Evolutionary conservation across 441 rosid genomes (phyloP).

Genomic region (Pelargonium cotyledonis): DNA sequence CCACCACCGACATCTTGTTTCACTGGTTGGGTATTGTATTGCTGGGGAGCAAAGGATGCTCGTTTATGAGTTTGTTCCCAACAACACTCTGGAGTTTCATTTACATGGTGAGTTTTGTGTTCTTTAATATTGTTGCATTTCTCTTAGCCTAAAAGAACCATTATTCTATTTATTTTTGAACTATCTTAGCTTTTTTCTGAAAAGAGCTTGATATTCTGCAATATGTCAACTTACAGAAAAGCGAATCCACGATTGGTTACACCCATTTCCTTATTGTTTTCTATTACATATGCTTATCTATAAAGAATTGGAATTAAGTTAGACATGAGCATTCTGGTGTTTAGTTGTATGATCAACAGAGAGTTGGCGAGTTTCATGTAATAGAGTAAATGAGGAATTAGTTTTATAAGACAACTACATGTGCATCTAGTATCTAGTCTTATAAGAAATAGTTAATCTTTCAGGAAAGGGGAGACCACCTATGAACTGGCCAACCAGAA

Average conservation of each 20-base stretch:
- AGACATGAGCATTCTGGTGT: neutral
- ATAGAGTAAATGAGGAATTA: neutral
- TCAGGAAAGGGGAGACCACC: slow-evolving; percentile 73
- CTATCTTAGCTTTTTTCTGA: no score
- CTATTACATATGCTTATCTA: neutral
- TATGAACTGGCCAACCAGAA: slow-evolving; percentile 79
- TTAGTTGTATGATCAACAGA: neutral
- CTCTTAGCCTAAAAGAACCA: neutral
- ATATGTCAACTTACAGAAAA: neutral
- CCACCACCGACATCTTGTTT: slow-evolving; percentile 93
- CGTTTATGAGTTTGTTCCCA: slow-evolving; percentile 92
- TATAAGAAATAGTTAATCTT: slow-evolving; percentile 16
- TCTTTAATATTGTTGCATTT: neutral
- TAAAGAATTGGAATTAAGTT: neutral
- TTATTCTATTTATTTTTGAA: no score
- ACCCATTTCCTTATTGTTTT: neutral
- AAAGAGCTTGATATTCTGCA: neutral
- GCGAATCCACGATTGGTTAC: neutral
- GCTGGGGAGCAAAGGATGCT: slow-evolving; percentile 72
- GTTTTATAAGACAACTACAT: neutral
- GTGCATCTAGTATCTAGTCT: slow-evolving; percentile 16
- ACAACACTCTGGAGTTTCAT: slow-evolving; percentile 85
- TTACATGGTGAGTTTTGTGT: slow-evolving; percentile 51
- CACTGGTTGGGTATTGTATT: slow-evolving; percentile 89
- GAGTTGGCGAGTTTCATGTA: neutral